Evolutionary conservation across 768 basidiomycete species (phyloP), one percentile per base, ranked within the genome.

Genomic region (Podaxis pistillaris): DNA sequence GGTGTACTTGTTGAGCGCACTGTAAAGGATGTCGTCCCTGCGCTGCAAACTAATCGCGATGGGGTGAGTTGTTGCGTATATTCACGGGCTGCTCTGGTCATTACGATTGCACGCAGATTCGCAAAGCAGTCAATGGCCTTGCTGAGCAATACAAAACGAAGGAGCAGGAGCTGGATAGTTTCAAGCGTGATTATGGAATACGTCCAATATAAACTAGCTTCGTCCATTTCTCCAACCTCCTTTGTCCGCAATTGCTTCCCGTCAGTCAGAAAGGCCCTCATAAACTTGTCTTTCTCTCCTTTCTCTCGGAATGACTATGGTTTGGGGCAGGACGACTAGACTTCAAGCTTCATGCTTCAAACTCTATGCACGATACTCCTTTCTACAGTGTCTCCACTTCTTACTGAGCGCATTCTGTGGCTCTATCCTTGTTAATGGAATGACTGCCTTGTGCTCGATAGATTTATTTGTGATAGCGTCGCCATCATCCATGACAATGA

Each of bases 1-100:
- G 96, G 96, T 30, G 89, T 97, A 5, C 83, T 99, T 15, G 96
- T 98, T 30, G 95, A 98, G 73, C 84, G 96, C 52, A 98, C 96
- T 1, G 97, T 98, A 51, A 88, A 90, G 71, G 96, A 98, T 67
- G 93, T 98, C 55, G 88, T 92, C 40, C 96, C 97, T 40, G 87
- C 90, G 30, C 77, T 99, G 49, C 86, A 92, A 73, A 93, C 89
- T n/a, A 98, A 95, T 69, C 81, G 85, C 56, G 89, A 94, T 70
- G 93, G 93, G 63, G 94, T 96, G 22, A 64, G 38, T 41, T 8
- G 15, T 47, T 22, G 13, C 17, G 24, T 66, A 40, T 50, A 49
- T 57, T 5, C 22, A 41, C 4, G 30, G n/a, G 44, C 17, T 46
- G 37, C 59, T 38, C 62, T 66, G 52, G 70, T 51, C 6, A 58